Base-by-base conservation (phyloP, 768 basidiomycete genomes). In the Fomitopsis pulvina region DNA sequence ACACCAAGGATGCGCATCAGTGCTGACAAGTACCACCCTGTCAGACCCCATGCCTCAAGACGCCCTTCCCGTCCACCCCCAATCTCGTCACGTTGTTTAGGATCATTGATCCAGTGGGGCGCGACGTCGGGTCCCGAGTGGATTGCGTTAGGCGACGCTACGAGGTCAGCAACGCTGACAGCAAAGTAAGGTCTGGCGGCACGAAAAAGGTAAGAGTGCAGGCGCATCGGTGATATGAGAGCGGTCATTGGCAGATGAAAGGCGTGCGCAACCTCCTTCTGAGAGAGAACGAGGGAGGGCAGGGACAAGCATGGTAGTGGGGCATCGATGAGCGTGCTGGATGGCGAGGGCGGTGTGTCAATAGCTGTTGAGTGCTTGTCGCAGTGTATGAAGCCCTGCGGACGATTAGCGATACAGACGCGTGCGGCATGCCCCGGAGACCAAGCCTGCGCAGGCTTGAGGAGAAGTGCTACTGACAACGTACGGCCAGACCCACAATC, bases 11-110 rank as follows among this genome's bases (percentile, higher is more conserved):
- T 68, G 53, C 71, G 75, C 79, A 87, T 79, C 57, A 89, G 66
- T 42, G 77, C 57, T 41, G 74, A 76, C 47, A 88, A 70, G 68
- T 88, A 91, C 86, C 87, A 90, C 29, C 87, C 89, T 20, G 89
- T 89, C 60, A 91, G 66, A 0, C 89, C 87, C 86, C 88, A 91
- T 24, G 89, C 79, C 59, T 90, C 85, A 14, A 88, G 64, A 50
- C 70, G 69, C 10, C 72, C 77, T 41, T 69, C 66, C 34, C 62
- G 65, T 25, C 71, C 74, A 18, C 65, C 62, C 12, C 73, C 73
- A 38, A 74, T 65, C 52, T 77, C 71, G 45, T 73, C 71, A 45
- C 66, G 62, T 32, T 66, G 61, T 34, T 60, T 60, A 47, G 62
- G 60, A 54, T 71, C 67, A 44, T 58, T 67, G 38, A 59, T 60